Conservation (phyloP, 2,329 filamentous ascomycete species). For the Hypoxylon sp. region DNA sequence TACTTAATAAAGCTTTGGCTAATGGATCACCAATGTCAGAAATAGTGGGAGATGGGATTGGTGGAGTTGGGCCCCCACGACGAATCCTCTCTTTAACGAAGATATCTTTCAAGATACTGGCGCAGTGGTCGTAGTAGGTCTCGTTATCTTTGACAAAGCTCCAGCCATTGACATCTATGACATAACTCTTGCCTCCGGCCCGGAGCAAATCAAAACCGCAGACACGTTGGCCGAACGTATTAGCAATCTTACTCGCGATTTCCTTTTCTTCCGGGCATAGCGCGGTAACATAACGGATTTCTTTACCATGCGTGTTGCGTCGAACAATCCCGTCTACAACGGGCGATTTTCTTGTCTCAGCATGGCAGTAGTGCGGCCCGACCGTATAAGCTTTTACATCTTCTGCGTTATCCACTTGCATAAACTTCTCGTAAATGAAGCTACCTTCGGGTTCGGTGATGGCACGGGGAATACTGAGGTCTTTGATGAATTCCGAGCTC, state of each 20-base stretch:
- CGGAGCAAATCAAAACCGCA: slow-evolving; percentile 96
- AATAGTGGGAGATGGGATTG: slow-evolving; percentile 65
- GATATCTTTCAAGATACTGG: slow-evolving; percentile 87
- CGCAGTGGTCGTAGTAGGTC: slow-evolving; percentile 94
- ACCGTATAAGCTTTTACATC: slow-evolving; percentile 99
- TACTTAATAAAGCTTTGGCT: slow-evolving; percentile 49
- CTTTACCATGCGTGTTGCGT: slow-evolving; percentile 96
- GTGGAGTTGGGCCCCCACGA: slow-evolving; percentile 71
- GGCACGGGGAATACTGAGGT: slow-evolving; percentile 81
- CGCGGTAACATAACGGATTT: slow-evolving; percentile 93
- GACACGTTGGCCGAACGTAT: slow-evolving; percentile 92
- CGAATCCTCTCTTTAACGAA: slow-evolving; percentile 85
- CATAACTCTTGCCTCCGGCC: slow-evolving; percentile 90
- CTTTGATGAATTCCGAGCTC: slow-evolving; percentile 92
- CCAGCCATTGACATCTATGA: slow-evolving; percentile 99
- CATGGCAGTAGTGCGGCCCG: slow-evolving; percentile 92
- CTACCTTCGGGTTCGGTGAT: slow-evolving; percentile 86
- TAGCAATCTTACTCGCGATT: slow-evolving; percentile 91
- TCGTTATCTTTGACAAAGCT: slow-evolving; percentile 99
- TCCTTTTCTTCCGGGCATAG: slow-evolving; percentile 84
- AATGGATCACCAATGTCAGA: slow-evolving; percentile 59
- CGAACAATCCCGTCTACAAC: slow-evolving; percentile 97
- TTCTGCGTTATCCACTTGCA: slow-evolving; percentile 96
- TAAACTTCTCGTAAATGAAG: slow-evolving; percentile 97
- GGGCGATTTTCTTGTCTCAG: slow-evolving; percentile 96